These are phyloP conservation scores for Quercus phellos DNA, from an alignment of 331 rosid species.

Conservation along the genomic window DNA sequence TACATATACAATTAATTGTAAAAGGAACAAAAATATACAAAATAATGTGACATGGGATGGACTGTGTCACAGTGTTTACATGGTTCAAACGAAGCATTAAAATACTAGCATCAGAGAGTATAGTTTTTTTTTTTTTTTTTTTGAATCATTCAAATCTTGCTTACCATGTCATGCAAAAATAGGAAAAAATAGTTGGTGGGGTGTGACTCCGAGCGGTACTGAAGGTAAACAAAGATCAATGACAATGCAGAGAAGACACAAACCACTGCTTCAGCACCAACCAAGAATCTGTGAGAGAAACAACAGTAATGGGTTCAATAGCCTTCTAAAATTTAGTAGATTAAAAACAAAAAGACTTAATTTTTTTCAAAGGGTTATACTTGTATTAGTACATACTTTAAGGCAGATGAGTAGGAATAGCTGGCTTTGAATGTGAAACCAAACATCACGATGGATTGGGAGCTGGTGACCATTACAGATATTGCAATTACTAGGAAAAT, in stretches of 20 bases:
- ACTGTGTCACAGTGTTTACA: too few species aligned
- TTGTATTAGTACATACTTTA: conserved; percentile 32
- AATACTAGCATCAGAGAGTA: too few species aligned
- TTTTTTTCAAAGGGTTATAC: neutral
- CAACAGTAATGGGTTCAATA: neutral
- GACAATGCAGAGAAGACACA: conserved; percentile 41
- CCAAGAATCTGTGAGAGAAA: conserved; percentile 44
- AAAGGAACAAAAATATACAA: too few species aligned
- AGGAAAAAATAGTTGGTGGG: conserved; percentile 28
- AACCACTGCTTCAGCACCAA: conserved; percentile 43
- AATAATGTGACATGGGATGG: too few species aligned
- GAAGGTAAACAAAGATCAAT: conserved; percentile 16
- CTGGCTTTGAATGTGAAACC: conserved; percentile 35
- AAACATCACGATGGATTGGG: conserved; percentile 44
- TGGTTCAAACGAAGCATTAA: too few species aligned
- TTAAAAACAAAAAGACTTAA: neutral
- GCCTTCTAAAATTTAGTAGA: too few species aligned
- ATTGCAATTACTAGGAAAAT: conserved; percentile 37
- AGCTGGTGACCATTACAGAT: conserved; percentile 41
- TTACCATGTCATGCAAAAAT: conserved; percentile 47
- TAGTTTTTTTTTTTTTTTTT: too few species aligned
- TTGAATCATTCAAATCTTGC: neutral
- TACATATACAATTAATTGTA: too few species aligned
- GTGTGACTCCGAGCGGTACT: conserved; percentile 14
- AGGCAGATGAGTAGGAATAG: conserved; percentile 49